Evolutionary conservation across 768 basidiomycete species (phyloP), one percentile per base, ranked within the genome.

Genomic region (Cyathus striatus): DNA sequence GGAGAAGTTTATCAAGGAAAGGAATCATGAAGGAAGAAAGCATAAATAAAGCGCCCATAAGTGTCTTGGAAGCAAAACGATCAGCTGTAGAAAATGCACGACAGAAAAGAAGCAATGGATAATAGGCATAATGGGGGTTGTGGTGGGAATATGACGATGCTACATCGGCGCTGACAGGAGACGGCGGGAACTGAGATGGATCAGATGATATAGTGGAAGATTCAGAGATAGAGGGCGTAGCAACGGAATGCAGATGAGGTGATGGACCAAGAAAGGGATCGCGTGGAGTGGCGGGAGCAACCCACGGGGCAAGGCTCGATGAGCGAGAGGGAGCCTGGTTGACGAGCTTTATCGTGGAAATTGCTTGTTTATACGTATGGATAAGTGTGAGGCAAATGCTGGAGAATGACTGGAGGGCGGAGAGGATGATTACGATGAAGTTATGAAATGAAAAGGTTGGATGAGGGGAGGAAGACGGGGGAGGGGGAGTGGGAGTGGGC

Each of bases 1-100:
- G 83, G 21, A 94, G 66, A 47, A 92, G 70, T 40, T 87, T 86
- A 61, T 87, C 78, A 47, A 84, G 61, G 50, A 83, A 83, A 5
- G 73, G 65, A 18, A 67, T 64, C 42, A 78, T 68, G 24, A 69
- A 59, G n/a, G 65, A 50, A 18, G 73, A 62, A 22, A 78, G 49
- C 55, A 85, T 65, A 14, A 64, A 66, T 7, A 77, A 23, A 33
- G 68, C 62, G 45, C 71, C 71, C 46, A 79, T 54, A 40, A 78
- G 52, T 10, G 69, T 64, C 14, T 65, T 60, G 0, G 76, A 64
- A 6, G 83, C 66, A 35, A 73, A 67, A 34, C 81, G 74, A 27
- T 73, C 58, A 17, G 63, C 61, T 4, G 72, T 66, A 17, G 64
- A 63, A 42, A 85, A 61, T 3, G 86, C 58, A 45, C 77, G 73